Conservation (phyloP, 1,139 yeast species). For the Lodderomyces parapsilosis region DNA sequence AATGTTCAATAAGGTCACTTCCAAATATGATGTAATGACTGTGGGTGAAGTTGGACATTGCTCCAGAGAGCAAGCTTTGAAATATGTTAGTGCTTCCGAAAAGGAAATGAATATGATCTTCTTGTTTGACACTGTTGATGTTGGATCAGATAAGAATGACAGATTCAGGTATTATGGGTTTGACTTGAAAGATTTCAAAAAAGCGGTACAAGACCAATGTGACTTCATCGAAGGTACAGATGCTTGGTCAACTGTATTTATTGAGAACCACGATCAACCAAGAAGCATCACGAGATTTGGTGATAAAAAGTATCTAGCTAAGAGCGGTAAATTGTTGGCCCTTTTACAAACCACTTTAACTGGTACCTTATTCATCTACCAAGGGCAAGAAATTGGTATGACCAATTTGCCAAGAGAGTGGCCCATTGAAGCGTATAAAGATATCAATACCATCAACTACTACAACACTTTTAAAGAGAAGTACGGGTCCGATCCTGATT, state of each 20-base stretch:
- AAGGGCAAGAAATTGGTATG: constrained; percentile 64
- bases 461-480: constrained; percentile 33
- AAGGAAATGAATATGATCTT: constrained; percentile 55
- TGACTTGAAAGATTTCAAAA: constrained; percentile 42
- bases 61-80: constrained; percentile 40
- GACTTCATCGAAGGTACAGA: constrained; percentile 47
- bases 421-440: constrained; percentile 51
- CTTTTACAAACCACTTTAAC: constrained; percentile 47
- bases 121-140: constrained; percentile 45
- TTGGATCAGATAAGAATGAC: constrained; percentile 37
- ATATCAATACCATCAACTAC: constrained; percentile 48
- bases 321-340: constrained; percentile 50
- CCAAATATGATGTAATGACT: constrained; percentile 53
- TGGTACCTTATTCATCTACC: constrained; percentile 58
- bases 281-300: constrained; percentile 54
- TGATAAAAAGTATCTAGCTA: constrained; percentile 27
- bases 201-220: constrained; percentile 34
- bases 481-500: constrained; percentile 29
- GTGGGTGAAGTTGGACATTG: constrained; percentile 56
- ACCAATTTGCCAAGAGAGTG: constrained; percentile 46
- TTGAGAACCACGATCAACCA: constrained; percentile 62
- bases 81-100: constrained; percentile 48
- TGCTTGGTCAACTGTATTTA: constrained; percentile 59
- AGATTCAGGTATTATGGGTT: constrained; percentile 35
- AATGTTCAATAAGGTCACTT: constrained; percentile 43